Evolutionary conservation across 179 eudicot species (phyloP), one percentile per base, ranked within the genome.

Genomic region (Heliamphora pulchella): DNA sequence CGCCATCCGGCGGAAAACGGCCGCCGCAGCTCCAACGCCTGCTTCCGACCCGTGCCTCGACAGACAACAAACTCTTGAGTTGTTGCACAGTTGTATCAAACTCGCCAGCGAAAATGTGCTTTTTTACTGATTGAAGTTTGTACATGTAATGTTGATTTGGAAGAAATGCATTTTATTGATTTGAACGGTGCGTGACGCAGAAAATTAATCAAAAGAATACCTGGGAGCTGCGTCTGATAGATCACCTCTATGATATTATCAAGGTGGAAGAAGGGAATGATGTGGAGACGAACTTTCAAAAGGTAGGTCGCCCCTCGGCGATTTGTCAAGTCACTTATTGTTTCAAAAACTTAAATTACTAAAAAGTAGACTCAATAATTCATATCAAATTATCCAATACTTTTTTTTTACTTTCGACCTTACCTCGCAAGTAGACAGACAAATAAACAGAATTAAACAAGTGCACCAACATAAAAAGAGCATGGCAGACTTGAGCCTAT

Each of bases 1-100:
- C 20, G 92, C 92, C 0, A 72, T 86, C 55, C 94, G 94, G 31
- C 91, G 94, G 2, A 86, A 86, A 73, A 10, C 78, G 2, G 79
- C 81, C 15, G 54, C 76, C 11, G 62, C 69, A 2, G 78, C 78
- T 0, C n/a, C 79, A 8, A 68, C 55, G 54, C 69, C 43, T 18
- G 9, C 79, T 63, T 8, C 69, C 11, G 79, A 76, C 4, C 55
- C 65, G 9, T 76, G 79, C 18, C 79, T 76, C 18, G 79, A 76
- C 55, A 76, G 61, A 22, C 44, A 46, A 13, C 79, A 76, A 44
- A 76, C 61, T 76, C 79, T 76, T 43, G 79, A 76, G 79, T 61
- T 76, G 79, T 76, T 76, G 10, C 68, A 61, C 2, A 76, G 61
- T 55, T 76, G 79, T 69, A 76, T 76, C 50, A 76, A 61, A 18